Evolutionary conservation across 1,284 basidiomycete species (phyloP), one percentile per base, ranked within the genome.

Genomic region (Trichosporon asahii): DNA sequence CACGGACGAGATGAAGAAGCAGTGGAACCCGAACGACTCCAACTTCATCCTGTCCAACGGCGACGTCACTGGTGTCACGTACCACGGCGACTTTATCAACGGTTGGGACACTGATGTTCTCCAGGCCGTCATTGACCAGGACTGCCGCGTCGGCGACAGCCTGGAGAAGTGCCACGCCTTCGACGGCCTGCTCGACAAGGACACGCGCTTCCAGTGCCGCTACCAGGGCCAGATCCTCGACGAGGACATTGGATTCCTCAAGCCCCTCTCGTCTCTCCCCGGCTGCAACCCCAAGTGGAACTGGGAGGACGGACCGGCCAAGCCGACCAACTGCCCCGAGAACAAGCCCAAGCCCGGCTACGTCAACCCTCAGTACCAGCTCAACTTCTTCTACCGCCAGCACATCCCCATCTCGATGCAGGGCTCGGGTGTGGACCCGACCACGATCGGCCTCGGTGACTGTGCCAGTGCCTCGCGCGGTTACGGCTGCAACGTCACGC

Each of bases 51-150:
- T 68, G 53, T 49, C 83, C 49, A 83, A 83, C 69, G 84, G 84
- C 57, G 84, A 84, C 67, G 78, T 78, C 0, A 82, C 80, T 61
- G 83, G 82, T 53, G 78, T 79, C 68, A 79, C 81, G 63, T 75
- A 80, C 68, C 83, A 84, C 76, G 83, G 76, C 64, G 83, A 84
- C 75, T 84, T 84, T 72, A 53, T 81, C 65, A 80, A 80, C 69
- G 83, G 83, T 55, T 83, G 82, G 83, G 79, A 80, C 11, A 75
- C 75, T 40, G 76, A 78, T 61, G 72, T 82, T 21, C 78, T 83
- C 2, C 78, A 82, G 68, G 65, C 77, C 21, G 83, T 83, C 29
- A 76, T 84, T 55, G 77, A 68, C 35, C 57, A 83, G 70, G 37
- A 77, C 27, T 84, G 83, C 68, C 76, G 77, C 11, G 40, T 63